These are phyloP conservation scores for Articulospora tetracladia DNA, from an alignment of 495 filamentous ascomycete genomes.

Conservation along the genomic window DNA sequence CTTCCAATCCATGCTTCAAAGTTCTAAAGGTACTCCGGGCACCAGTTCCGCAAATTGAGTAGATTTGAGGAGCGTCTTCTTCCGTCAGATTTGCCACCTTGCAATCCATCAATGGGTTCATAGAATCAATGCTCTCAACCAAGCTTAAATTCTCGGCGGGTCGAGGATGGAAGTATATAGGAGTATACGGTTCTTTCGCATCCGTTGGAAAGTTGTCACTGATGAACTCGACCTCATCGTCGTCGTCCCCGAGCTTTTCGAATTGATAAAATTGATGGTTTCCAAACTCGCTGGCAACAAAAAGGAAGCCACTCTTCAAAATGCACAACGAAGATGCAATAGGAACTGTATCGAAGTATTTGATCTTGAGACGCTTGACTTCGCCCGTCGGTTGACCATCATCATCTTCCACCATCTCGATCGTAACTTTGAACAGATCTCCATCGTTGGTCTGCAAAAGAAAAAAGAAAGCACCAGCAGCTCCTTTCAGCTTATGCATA, in stretches of 20 bases:
- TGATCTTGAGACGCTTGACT: constrained; percentile 82
- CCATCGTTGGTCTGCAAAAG: constrained; percentile 94
- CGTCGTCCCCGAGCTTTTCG: constrained; percentile 95
- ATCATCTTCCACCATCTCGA: constrained; percentile 85
- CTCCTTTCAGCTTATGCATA: constrained; percentile 94
- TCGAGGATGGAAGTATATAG: constrained; percentile 81
- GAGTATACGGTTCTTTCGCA: constrained; percentile 58
- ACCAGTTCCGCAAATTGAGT: constrained; percentile 82
- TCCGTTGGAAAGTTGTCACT: constrained; percentile 82
- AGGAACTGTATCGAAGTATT: constrained; percentile 96
- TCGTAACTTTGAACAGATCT: constrained; percentile 92
- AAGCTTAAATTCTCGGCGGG: constrained; percentile 76
- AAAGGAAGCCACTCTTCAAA: constrained; percentile 93
- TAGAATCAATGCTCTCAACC: constrained; percentile 79
- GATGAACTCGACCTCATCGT: constrained; percentile 78
- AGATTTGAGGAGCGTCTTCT: constrained; percentile 96
- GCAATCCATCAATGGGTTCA: constrained; percentile 89
- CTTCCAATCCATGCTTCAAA: constrained; percentile 87
- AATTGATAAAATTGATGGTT: constrained; percentile 97
- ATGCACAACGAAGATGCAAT: constrained; percentile 83
- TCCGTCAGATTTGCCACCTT: constrained; percentile 83
- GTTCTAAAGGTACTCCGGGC: constrained; percentile 86
- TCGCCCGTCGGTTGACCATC: constrained; percentile 73
- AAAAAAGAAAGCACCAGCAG: constrained; percentile 83
- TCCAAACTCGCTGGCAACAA: constrained; percentile 86